A percentile compares a stretch with the other conserved stretches of the same genome.
Evolutionary conservation across 805 yeast species (phyloP).

Genomic region (Hagleromyces aurorensis): DNA sequence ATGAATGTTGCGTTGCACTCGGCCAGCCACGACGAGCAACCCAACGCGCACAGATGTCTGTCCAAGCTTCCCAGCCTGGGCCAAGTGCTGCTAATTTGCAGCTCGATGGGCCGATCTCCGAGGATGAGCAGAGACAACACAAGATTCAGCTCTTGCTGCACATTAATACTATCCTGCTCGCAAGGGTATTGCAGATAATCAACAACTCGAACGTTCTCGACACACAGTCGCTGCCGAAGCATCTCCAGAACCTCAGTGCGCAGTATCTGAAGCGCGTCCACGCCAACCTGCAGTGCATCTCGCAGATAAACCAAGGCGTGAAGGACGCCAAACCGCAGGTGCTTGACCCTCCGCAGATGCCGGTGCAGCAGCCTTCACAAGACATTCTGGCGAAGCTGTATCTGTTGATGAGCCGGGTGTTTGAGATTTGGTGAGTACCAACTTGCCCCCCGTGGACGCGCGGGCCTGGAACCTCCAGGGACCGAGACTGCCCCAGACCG

Average conservation of each 20-base stretch:
- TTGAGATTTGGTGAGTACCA: constrained; percentile 30
- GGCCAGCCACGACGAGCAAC: too few species aligned
- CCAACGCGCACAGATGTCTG: too few species aligned
- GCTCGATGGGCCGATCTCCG: constrained; percentile 13
- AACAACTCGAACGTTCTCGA: constrained; percentile 14
- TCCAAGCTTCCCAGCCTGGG: too few species aligned
- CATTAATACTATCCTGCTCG: constrained; percentile 27
- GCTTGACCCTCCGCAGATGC: constrained; percentile 20
- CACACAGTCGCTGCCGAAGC: constrained; percentile 17
- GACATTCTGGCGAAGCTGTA: constrained; percentile 29
- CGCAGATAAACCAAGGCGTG: constrained; percentile 29
- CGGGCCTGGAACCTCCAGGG: too few species aligned
- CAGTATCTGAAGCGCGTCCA: constrained; percentile 30
- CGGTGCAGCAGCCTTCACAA: constrained; percentile 16
- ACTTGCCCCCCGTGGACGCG: too few species aligned
- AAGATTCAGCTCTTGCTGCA: constrained; percentile 30
- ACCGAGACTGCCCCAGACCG: too few species aligned
- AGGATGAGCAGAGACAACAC: constrained; percentile 26
- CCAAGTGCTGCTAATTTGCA: too few species aligned
- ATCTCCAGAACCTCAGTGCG: constrained; percentile 20
- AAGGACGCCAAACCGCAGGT: constrained; percentile 23
- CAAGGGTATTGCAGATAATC: constrained; percentile 23
- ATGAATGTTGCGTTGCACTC: too few species aligned
- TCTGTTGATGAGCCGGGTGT: constrained; percentile 26
- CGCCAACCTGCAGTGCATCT: constrained; percentile 30